Conservation (phyloP, 1,284 basidiomycete genomes). For the Anthracocystis setariae region DNA sequence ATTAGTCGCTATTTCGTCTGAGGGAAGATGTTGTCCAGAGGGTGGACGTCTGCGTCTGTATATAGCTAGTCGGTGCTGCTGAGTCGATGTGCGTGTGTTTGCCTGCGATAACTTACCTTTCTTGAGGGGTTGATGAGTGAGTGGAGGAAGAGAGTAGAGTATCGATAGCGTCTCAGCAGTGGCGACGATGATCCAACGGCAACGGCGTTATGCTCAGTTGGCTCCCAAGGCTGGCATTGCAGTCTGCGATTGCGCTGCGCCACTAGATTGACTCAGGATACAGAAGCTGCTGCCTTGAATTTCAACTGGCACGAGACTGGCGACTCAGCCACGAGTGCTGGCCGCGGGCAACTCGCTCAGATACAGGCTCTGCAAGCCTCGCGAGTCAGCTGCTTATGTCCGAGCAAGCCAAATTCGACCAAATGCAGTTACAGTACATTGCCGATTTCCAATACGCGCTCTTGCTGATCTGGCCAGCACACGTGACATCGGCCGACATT, state of each 20-base stretch:
- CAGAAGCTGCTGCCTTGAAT: conserved; percentile 29
- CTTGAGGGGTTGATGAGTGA: conserved; percentile 52
- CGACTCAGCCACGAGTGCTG: background rate
- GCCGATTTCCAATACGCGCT: background rate
- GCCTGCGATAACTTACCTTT: conserved; percentile 50
- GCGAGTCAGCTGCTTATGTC: conserved; percentile 11
- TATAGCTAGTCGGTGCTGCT: conserved; percentile 15
- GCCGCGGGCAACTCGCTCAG: conserved; percentile 10
- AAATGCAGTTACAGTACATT: conserved; percentile 7
- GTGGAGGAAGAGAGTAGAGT: conserved; percentile 35
- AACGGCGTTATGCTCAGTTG: conserved; percentile 3
- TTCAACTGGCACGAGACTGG: background rate
- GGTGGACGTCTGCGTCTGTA: conserved; percentile 3
- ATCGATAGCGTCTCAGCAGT: conserved; percentile 19
- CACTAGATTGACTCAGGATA: conserved; percentile 3
- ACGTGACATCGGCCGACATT: conserved; percentile 1
- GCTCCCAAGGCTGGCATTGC: background rate
- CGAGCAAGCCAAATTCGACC: background rate
- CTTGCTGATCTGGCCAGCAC: background rate
- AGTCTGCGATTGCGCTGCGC: conserved; percentile 4
- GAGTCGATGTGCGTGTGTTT: conserved; percentile 7
- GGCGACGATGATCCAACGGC: conserved; percentile 20
- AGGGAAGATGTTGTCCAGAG: background rate
- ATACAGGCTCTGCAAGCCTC: background rate
- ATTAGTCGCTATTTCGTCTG: conserved; percentile 19